Evolutionary conservation across 2,329 filamentous ascomycete species (phyloP), one percentile per base, ranked within the genome.

Genomic region (Neofusicoccum cordaticola): DNA sequence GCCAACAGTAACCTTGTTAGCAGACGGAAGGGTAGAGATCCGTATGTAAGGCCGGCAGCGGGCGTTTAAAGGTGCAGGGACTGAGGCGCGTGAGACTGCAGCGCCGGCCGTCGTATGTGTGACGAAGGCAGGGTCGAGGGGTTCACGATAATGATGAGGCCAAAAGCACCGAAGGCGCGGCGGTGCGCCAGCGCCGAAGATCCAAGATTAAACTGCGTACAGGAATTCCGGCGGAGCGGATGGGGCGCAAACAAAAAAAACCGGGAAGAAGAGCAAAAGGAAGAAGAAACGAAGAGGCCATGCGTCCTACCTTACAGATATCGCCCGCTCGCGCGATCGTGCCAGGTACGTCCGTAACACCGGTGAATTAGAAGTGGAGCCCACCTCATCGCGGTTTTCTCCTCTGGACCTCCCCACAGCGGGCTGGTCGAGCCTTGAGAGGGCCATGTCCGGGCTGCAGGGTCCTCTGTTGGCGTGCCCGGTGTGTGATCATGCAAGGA

Each of bases 401-500:
- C 53, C 4, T 58, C 53, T 58, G 39, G 41, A 17, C 19, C 34
- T 35, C 51, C 17, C 53, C 39, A 57, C 53, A n/a, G 53, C 51
- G 51, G 51, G 19, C 37, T 11, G 35, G 35, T 42, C 17, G 50
- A 17, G 34, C 52, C 52, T 41, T 9, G 53, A 34, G 53, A 58
- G 39, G 53, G 41, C 12, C 41, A 31, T 42, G 41, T 60, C 42
- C 56, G 56, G 53, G 42, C 56, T 60, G 42, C 56, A 60, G 56
- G 56, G 56, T 47, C 56, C 42, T 37, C 42, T 42, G 56, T 37
- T 52, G 50, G 50, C 50, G 56, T 44, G 64, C 61, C 64, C 42
- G 64, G 42, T 67, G 68, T 66, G 67, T 72, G 69, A 70, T 70
- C 66, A 65, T 71, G 68, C 69, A 71, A 69, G 62, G 67, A 68